Evolutionary conservation across 257 asterid genomes (phyloP), one percentile per base, ranked within the genome.

Genomic region (Lantana camara): DNA sequence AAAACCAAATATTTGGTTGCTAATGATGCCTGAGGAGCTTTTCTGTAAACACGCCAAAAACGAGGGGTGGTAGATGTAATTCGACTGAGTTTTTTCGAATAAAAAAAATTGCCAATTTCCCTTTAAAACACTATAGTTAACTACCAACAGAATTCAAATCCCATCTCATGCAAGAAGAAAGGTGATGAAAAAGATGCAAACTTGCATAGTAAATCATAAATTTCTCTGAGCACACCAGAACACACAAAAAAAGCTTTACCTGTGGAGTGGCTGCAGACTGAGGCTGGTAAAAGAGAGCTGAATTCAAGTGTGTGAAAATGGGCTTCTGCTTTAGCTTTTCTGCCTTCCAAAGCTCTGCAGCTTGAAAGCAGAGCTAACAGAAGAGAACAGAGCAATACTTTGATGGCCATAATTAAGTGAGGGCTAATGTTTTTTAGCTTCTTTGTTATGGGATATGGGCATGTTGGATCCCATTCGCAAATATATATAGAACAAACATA

Each of bases 241-340:
- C n/a, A 27, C 32, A 27, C 32, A 27, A 35, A 9, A 10, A 35
- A 9, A 3, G 4, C 3, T 0, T 4, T 68, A 75, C 75, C 72
- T 5, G 74, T 40, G 57, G 83, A 70, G 57, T 54, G 70, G 32
- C 38, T 74, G 78, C 83, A 78, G 65, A 63, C 44, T 7, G 83
- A 46, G 63, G 61, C 73, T 24, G 80, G 80, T 5, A 63, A 62
- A 30, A 78, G 83, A 51, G 83, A 78, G 55, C 29, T 67, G 37
- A 74, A 16, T 63, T 74, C 56, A 64, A 78, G 32, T 7, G 80
- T 78, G 32, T 70, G 80, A 30, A 70, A 67, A 44, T 63, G 66
- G 42, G 4, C n/a, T 57, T 62, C 15, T 22, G n/a, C 27, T 30
- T 12, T 58, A 7, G 23, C 32, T 21, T 55, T 41, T 67, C 44